Conservation (phyloP, 331 rosid species). For the Quercus tomentella region DNA sequence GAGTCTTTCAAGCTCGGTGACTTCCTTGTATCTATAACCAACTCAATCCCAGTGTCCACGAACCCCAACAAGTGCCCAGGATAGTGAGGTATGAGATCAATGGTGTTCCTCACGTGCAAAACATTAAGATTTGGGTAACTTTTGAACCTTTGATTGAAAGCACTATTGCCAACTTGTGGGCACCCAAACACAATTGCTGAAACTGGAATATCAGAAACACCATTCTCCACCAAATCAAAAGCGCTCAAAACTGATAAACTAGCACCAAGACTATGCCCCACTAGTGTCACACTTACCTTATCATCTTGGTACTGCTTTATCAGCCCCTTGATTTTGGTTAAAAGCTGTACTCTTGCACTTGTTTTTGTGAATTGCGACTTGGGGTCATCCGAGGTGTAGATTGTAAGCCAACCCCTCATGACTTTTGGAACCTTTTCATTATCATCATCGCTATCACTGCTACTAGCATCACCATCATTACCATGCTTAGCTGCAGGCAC, state of each 20-base stretch:
- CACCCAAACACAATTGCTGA: constrained; percentile 52
- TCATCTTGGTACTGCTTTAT: constrained; percentile 34
- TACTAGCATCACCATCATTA: neutral
- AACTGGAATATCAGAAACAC: constrained; percentile 33
- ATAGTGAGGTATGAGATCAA: constrained; percentile 43
- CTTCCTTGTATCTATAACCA: constrained; percentile 54
- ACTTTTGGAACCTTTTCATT: constrained; percentile 26
- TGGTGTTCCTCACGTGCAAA: constrained; percentile 47
- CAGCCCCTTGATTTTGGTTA: constrained; percentile 16
- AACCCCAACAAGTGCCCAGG: constrained; percentile 52
- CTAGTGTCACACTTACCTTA: constrained; percentile 38
- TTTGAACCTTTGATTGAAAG: constrained; percentile 35
- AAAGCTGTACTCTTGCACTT: constrained; percentile 46
- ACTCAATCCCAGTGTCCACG: constrained; percentile 34
- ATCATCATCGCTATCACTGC: constrained; percentile 1
- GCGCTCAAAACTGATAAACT: constrained; percentile 43
- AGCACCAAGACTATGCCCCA: constrained; percentile 68
- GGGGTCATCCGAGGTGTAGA: constrained; percentile 49
- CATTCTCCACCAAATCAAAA: constrained; percentile 63
- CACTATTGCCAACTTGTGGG: constrained; percentile 61
- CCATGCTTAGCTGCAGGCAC: neutral
- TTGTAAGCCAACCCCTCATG: constrained; percentile 66
- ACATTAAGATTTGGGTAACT: constrained; percentile 39
- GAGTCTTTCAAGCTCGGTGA: constrained; percentile 52
- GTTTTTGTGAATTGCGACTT: constrained; percentile 42